A percentile compares a stretch with the other conserved stretches of the same genome.
These are phyloP conservation scores for Dactylellina haptotyla DNA, from an alignment of 2,329 filamentous ascomycete genomes.

Conservation along the genomic window DNA sequence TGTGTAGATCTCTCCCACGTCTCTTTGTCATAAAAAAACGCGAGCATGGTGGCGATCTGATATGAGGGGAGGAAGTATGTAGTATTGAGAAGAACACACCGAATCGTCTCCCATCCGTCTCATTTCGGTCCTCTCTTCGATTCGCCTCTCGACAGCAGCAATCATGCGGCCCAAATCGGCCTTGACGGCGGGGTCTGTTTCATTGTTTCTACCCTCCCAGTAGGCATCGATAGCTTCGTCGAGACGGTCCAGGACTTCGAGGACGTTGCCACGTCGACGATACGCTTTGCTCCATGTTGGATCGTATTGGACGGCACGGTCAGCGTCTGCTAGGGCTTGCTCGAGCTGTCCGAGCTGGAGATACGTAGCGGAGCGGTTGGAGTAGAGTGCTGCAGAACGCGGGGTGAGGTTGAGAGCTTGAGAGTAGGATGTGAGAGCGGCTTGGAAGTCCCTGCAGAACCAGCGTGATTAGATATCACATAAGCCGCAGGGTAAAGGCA, in stretches of 20 bases:
- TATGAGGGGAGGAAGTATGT: background rate
- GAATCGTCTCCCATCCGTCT: slow-evolving; percentile 36
- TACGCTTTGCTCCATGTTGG: slow-evolving; percentile 57
- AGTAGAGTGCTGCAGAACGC: slow-evolving; percentile 56
- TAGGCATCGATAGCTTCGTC: slow-evolving; percentile 55
- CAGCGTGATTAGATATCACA: slow-evolving; percentile 5
- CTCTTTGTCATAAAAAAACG: slow-evolving; percentile 33
- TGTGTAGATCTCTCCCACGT: slow-evolving; percentile 47
- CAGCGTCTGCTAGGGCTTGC: slow-evolving; percentile 56
- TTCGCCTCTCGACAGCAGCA: slow-evolving; percentile 46
- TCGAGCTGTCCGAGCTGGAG: slow-evolving; percentile 56
- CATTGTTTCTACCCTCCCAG: slow-evolving; percentile 52
- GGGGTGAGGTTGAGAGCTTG: slow-evolving; percentile 55
- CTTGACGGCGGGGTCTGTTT: slow-evolving; percentile 51
- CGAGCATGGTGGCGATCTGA: background rate
- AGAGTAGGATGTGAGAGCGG: slow-evolving; percentile 56
- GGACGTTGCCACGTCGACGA: slow-evolving; percentile 56
- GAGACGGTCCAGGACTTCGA: slow-evolving; percentile 56
- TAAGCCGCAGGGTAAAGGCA: too few relatives aligned
- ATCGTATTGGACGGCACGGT: slow-evolving; percentile 55
- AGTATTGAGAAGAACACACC: slow-evolving; percentile 12
- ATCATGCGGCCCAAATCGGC: slow-evolving; percentile 47
- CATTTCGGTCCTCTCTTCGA: slow-evolving; percentile 45
- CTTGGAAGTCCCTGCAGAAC: slow-evolving; percentile 55
- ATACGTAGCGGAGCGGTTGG: slow-evolving; percentile 56